Evolutionary conservation across 1,284 basidiomycete species (phyloP).

Genomic region (Takashimella koratensis): DNA sequence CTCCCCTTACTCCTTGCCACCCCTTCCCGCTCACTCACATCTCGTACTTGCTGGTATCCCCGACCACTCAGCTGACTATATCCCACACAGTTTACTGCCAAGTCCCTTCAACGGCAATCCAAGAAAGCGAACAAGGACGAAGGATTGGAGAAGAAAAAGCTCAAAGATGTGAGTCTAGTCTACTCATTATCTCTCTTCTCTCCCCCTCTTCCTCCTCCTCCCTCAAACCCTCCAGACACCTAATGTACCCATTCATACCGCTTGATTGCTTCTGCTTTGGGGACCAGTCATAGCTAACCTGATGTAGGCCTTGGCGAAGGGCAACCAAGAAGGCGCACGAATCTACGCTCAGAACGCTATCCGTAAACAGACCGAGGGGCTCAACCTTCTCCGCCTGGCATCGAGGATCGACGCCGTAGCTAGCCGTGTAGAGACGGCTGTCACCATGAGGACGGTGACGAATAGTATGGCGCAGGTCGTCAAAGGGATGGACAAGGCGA

Average conservation of each 20-base stretch:
- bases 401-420: slow-evolving; percentile 96
- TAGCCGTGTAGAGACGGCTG: slow-evolving; percentile 96
- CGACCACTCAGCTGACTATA: too few relatives aligned
- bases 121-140: slow-evolving; percentile 96
- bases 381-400: slow-evolving; percentile 82
- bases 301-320: slow-evolving; percentile 97
- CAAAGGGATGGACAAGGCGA: slow-evolving; percentile 96
- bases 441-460: slow-evolving; percentile 85
- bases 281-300: too few relatives aligned
- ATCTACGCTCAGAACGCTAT: slow-evolving; percentile 99
- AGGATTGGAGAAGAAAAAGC: slow-evolving; percentile 70
- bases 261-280: too few relatives aligned
- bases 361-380: slow-evolving; percentile 91
- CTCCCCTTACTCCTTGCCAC: background rate
- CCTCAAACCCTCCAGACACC: too few relatives aligned
- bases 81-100: slow-evolving; percentile 83
- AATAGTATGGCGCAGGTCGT: slow-evolving; percentile 96
- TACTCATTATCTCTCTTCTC: slow-evolving; percentile 3
- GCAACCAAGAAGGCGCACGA: slow-evolving; percentile 94
- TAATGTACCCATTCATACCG: too few relatives aligned
- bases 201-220: background rate
- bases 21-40: slow-evolving; percentile 1
- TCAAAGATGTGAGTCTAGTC: slow-evolving; percentile 71
- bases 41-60: slow-evolving; percentile 2
- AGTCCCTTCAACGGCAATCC: slow-evolving; percentile 83